Evolutionary conservation across 1,284 basidiomycete genomes (phyloP).

Genomic region (Naganishia cerealis): DNA sequence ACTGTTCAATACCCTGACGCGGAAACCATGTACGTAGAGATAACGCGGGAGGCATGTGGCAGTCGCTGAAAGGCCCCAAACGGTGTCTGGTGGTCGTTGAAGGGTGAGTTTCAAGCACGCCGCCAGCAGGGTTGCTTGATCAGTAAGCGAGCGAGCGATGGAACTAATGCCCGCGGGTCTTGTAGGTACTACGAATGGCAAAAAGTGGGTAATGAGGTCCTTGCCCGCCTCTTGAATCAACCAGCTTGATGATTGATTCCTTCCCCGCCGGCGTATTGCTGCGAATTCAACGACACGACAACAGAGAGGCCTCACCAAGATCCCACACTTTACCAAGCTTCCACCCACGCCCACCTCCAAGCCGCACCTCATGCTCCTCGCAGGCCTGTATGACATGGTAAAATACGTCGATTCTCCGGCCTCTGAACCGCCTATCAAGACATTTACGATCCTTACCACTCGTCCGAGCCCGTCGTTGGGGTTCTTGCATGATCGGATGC

Average conservation of each 20-base stretch:
- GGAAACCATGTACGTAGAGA: constrained; percentile 39
- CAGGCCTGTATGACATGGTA: constrained; percentile 80
- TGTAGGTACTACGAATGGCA: constrained; percentile 87
- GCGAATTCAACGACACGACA: background rate
- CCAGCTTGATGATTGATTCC: background rate
- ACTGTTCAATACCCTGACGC: background rate
- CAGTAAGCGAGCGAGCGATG: background rate
- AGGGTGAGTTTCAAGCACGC: constrained; percentile 60
- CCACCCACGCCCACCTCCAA: constrained; percentile 35
- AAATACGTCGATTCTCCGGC: constrained; percentile 61
- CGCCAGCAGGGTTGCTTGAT: constrained; percentile 20
- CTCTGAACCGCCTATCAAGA: constrained; percentile 62
- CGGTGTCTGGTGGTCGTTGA: constrained; percentile 76
- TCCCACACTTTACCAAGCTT: constrained; percentile 77
- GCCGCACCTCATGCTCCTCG: constrained; percentile 74
- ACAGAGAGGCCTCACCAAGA: constrained; percentile 67
- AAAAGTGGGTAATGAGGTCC: constrained; percentile 46
- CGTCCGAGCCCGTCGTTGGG: constrained; percentile 65
- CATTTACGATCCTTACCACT: constrained; percentile 88
- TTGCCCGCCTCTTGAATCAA: background rate
- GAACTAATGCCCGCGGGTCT: background rate
- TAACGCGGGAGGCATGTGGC: constrained; percentile 69
- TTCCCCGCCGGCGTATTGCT: background rate
- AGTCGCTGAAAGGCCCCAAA: constrained; percentile 70
- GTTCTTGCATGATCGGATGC: constrained; percentile 90